Evolutionary conservation across 345 rosid species (phyloP).

Genomic region (Salix viminalis): DNA sequence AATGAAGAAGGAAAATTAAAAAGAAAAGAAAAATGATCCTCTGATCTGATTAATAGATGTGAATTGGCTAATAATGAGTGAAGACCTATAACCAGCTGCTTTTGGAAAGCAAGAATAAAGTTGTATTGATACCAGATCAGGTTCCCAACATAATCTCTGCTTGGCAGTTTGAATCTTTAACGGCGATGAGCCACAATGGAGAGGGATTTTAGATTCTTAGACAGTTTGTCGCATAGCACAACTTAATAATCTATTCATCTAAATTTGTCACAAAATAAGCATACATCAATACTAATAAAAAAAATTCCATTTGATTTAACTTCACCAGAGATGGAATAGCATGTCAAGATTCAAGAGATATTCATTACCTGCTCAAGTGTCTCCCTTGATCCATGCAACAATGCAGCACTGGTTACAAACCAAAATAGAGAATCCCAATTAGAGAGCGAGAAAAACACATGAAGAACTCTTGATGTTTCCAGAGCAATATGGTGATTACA

Average conservation of each 20-base stretch:
- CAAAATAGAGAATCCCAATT: constrained; percentile 18
- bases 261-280: not conserved
- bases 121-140: not conserved
- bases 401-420: constrained; percentile 58
- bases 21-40: no score
- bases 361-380: constrained; percentile 66
- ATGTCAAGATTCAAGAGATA: not conserved
- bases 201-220: not conserved
- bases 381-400: constrained; percentile 88
- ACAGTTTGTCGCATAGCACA: not conserved
- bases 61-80: no score
- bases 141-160: not conserved
- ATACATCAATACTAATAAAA: not conserved
- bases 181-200: not conserved
- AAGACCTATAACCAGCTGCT: no score
- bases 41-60: no score
- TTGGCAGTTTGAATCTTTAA: not conserved
- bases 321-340: not conserved
- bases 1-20: no score
- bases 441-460: not conserved
- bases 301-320: not conserved
- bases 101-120: not conserved
- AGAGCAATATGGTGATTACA: constrained; percentile 28
- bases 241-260: not conserved
- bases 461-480: constrained; percentile 1